These are phyloP conservation scores for Rhododendron williamsianum DNA, from an alignment of 148 eudicot genomes.

Conservation along the genomic window DNA sequence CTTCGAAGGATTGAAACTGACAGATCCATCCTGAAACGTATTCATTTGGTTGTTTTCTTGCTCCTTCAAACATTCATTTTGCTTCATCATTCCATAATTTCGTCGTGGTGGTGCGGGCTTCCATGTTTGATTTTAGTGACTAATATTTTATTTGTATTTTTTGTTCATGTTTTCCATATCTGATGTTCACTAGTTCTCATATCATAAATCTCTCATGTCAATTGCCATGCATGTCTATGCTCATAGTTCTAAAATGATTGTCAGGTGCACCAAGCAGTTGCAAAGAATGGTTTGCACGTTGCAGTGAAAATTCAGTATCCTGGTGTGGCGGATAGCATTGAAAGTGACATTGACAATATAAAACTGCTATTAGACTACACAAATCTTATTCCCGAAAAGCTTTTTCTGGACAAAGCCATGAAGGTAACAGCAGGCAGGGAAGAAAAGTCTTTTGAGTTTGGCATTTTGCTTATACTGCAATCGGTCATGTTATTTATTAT, in stretches of 20 bases:
- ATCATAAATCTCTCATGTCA: background rate
- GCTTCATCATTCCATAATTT: background rate
- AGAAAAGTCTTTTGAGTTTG: slow-evolving; percentile 4
- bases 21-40: background rate
- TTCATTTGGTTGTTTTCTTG: background rate
- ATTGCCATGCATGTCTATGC: background rate
- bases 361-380: slow-evolving; percentile 70
- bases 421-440: slow-evolving; percentile 37
- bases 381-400: slow-evolving; percentile 74
- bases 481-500: background rate
- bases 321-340: slow-evolving; percentile 97
- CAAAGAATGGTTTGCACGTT: slow-evolving; percentile 66
- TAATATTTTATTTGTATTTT: background rate
- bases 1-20: background rate
- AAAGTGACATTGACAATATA: slow-evolving; percentile 94
- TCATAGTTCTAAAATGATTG: slow-evolving; percentile 11
- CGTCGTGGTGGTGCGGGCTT: background rate
- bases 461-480: background rate
- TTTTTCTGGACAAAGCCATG: slow-evolving; percentile 88
- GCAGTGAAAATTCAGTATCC: slow-evolving; percentile 98
- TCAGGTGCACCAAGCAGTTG: slow-evolving; percentile 85
- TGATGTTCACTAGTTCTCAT: background rate
- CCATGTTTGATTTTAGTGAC: background rate
- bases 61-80: background rate
- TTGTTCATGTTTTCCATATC: background rate